Base-by-base conservation (phyloP, 2,329 filamentous ascomycete genomes). In the Tolypocladium sp. region DNA sequence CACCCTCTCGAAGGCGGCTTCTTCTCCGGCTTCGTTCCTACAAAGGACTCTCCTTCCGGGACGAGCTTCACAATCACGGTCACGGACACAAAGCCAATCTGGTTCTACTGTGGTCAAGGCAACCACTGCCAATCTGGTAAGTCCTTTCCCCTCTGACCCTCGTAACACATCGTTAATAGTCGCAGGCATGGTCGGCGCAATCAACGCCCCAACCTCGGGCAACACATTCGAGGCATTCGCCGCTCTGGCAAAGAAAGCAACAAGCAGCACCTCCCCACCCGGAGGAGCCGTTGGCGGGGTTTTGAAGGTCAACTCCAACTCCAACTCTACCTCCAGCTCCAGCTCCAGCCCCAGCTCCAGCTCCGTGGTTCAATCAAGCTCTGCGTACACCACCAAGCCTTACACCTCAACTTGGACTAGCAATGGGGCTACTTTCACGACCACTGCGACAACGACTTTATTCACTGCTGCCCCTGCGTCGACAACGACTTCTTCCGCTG, bases 91-190 rank as follows among this genome's bases (percentile, higher is more conserved):
- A 81, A 78, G 56, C 83, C 84, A 2, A 78, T 86, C 60, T 87
- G 84, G 83, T 79, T 81, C 66, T 87, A 85, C 75, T 87, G 83
- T 70, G 59, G 59, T 6, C 63, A 64, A 55, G 79, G 79, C 8
- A 81, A 84, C 62, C 84, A 87, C 73, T 87, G 84, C 67, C 80
- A 86, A 63, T 71, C 67, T 27, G 81, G 82, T 60, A 84, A 84
- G 79, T 35, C 2, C 27, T n/a, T 52, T 20, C 7, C 37, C 12
- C 37, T 38, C 37, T 12, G 10, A 13, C 35, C 35, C 9, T 37
- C 35, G 12, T 37, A 33, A 33, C 30, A 8, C 30, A 33, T 33
- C 17, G 12, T 13, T 51, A 15, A 51, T 17, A 33, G 4, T 4
- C 27, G 2, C 10, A 51, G 46, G 46, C 17, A 51, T 51, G 46